phyloP scores from a whole-genome alignment of 306 rosid species.

The Trifolium repens region DNA sequence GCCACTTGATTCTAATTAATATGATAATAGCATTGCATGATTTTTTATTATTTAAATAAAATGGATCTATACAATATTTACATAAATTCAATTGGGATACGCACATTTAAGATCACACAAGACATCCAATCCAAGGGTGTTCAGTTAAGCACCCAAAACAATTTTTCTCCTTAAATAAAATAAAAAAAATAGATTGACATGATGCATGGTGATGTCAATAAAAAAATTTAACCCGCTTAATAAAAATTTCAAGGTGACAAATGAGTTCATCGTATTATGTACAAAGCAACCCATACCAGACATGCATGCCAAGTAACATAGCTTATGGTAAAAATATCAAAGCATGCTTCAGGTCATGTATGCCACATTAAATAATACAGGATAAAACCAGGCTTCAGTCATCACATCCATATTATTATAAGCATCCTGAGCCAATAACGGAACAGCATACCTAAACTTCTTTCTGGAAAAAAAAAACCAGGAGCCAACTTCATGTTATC shows the following conservation, averaged over 20 bases:
- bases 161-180: not conserved
- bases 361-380: not conserved
- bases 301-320: not conserved
- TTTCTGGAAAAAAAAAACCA: constrained; percentile 38
- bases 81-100: not conserved
- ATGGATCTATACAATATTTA: not conserved
- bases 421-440: not conserved
- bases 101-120: not conserved
- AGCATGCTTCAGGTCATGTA: constrained; percentile 5
- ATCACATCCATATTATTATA: constrained; percentile 10
- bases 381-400: constrained; percentile 16
- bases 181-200: not conserved
- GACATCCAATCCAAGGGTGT: not conserved
- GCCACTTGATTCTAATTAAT: not conserved
- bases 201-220: constrained; percentile 1
- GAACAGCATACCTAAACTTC: constrained; percentile 50
- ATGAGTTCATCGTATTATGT: not conserved
- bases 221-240: not conserved
- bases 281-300: not conserved
- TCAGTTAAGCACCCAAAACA: constrained; percentile 24
- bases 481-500: constrained; percentile 36
- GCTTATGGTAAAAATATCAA: constrained; percentile 31
- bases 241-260: not conserved
- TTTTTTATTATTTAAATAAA: not conserved
- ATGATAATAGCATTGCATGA: not conserved